A percentile compares a stretch with the other conserved stretches of the same genome.
Evolutionary conservation across 352 stramenopile genomes (phyloP).

Genomic region (Plasmopara halstedii): DNA sequence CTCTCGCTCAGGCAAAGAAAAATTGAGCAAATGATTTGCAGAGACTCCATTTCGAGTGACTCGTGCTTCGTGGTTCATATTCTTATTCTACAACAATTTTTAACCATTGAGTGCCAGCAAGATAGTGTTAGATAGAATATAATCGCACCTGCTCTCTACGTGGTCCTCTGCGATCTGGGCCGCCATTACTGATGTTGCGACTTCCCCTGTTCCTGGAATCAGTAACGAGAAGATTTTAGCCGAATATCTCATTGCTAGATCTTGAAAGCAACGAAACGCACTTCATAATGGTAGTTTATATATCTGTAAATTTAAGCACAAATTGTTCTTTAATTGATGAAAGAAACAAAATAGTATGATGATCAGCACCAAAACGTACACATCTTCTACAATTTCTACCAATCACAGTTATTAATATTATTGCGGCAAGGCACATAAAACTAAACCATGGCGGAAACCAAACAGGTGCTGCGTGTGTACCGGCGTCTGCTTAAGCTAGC

Average conservation of each 20-base stretch:
- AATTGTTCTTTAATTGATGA: not conserved
- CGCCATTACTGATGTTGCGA: conserved; percentile 19
- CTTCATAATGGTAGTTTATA: conserved; percentile 23
- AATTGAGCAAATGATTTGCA: conserved; percentile 82
- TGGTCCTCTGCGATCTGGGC: conserved; percentile 21
- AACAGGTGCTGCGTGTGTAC: conserved; percentile 72
- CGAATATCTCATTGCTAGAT: not conserved
- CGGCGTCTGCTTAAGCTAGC: conserved; percentile 78
- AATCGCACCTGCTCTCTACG: conserved; percentile 31
- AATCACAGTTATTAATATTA: conserved; percentile 18
- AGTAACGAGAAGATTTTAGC: not conserved
- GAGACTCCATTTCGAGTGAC: conserved; percentile 59
- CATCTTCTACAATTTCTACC: conserved; percentile 14
- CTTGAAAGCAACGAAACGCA: conserved; percentile 12
- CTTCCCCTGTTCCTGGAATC: conserved; percentile 22
- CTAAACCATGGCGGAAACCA: conserved; percentile 29
- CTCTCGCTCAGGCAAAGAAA: conserved; percentile 69
- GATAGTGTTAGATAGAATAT: not conserved
- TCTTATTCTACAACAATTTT: conserved; percentile 28
- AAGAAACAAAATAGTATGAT: not conserved
- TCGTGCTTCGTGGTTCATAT: conserved; percentile 46
- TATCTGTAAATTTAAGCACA: not conserved
- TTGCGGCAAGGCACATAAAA: conserved; percentile 10
- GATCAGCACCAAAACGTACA: not conserved
- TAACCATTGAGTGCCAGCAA: conserved; percentile 3